Conservation (phyloP, 306 rosid species). For the Alnus glutinosa region DNA sequence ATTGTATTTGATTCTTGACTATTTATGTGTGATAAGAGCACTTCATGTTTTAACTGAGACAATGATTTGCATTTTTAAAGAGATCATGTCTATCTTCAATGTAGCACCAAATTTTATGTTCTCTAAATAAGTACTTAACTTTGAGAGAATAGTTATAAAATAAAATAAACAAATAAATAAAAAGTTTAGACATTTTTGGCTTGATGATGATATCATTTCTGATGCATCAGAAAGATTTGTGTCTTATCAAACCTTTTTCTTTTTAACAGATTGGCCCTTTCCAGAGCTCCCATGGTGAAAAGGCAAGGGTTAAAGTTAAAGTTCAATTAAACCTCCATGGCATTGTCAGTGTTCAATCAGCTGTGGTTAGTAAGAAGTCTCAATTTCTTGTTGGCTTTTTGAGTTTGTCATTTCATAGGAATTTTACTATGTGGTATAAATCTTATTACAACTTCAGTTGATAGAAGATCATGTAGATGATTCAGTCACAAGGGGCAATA, state of each 20-base stretch:
- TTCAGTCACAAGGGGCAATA: conserved; percentile 33
- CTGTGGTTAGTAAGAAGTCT: conserved; percentile 60
- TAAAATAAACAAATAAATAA: neutral
- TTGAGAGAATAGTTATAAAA: neutral
- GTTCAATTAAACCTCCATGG: conserved; percentile 78
- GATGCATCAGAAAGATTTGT: neutral
- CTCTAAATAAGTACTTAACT: neutral
- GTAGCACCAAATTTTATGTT: neutral
- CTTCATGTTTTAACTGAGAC: neutral
- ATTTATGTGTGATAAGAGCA: neutral
- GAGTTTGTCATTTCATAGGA: conserved; percentile 24
- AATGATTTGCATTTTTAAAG: neutral
- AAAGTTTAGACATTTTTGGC: neutral
- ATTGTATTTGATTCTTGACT: neutral
- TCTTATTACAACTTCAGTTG: conserved; percentile 54
- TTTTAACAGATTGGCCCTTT: conserved; percentile 82
- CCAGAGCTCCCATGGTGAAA: conserved; percentile 51
- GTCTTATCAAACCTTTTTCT: conserved; percentile 8
- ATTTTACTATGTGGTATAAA: conserved; percentile 20
- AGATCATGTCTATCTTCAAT: neutral
- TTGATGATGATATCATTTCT: neutral
- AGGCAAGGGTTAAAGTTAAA: conserved; percentile 75
- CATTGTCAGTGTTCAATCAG: conserved; percentile 75
- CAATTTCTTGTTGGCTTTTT: conserved; percentile 19
- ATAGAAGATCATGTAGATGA: conserved; percentile 57